These are phyloP conservation scores for Adenanthera pavonina DNA, from an alignment of 306 rosid species.

Conservation along the genomic window DNA sequence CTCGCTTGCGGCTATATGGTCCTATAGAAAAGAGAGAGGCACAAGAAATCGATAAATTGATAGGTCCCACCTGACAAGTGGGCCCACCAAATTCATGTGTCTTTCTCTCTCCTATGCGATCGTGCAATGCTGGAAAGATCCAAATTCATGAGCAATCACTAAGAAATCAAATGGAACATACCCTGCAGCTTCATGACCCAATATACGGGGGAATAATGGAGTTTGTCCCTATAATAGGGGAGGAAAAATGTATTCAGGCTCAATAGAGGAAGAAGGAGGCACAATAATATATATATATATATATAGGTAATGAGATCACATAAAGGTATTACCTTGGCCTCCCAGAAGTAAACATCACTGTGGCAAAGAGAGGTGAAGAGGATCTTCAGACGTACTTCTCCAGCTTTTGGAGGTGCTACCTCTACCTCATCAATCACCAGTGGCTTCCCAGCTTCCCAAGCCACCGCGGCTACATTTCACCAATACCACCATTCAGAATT, in stretches of 20 bases:
- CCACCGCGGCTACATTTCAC: not conserved
- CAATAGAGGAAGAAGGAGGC: too few relatives aligned
- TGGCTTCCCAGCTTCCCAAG: not conserved
- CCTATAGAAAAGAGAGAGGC: too few relatives aligned
- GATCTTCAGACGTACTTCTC: not conserved
- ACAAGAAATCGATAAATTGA: too few relatives aligned
- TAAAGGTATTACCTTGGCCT: not conserved
- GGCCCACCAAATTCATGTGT: too few relatives aligned
- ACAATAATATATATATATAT: not conserved
- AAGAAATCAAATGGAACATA: constrained; percentile 18
- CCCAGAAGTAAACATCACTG: not conserved
- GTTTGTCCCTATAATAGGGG: constrained; percentile 51
- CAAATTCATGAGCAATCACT: too few relatives aligned
- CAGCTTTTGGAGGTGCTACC: not conserved
- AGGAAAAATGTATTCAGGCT: too few relatives aligned
- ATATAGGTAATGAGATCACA: not conserved
- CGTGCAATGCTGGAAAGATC: too few relatives aligned
- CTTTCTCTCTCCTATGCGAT: too few relatives aligned
- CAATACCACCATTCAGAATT: not conserved
- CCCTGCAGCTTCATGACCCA: constrained; percentile 78
- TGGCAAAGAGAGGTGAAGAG: not conserved
- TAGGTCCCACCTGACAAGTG: too few relatives aligned
- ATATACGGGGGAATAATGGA: constrained; percentile 68
- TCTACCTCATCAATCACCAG: not conserved
- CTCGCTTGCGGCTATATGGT: too few relatives aligned